Evolutionary conservation across 495 filamentous ascomycete genomes (phyloP).

Genomic region (Daldinia caldariorum): DNA sequence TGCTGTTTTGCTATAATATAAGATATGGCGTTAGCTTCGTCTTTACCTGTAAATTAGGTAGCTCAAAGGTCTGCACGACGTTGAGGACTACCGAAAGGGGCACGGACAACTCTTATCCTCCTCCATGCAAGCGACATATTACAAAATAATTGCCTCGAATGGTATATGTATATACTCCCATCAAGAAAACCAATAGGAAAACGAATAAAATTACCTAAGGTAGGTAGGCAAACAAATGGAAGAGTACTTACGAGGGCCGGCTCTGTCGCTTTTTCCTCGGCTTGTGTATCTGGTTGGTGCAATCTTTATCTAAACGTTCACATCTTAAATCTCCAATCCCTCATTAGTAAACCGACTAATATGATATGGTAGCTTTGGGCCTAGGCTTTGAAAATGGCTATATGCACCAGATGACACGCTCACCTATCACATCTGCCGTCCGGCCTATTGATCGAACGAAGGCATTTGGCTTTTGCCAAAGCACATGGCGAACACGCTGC

Average conservation of each 20-base stretch:
- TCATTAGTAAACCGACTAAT: slow-evolving; percentile 20
- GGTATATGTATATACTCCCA: neutral
- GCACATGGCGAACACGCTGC: slow-evolving; percentile 52
- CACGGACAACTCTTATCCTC: neutral
- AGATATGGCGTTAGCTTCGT: slow-evolving; percentile 10
- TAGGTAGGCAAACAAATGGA: no score
- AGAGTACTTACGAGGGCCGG: slow-evolving; percentile 50
- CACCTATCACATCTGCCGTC: slow-evolving; percentile 46
- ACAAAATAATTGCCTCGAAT: neutral
- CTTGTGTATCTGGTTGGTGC: slow-evolving; percentile 44
- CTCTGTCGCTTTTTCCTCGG: slow-evolving; percentile 51
- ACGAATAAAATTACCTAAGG: no score
- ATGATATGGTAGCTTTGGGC: neutral
- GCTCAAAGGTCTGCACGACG: neutral
- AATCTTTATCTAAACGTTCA: slow-evolving; percentile 49
- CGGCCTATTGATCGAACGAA: slow-evolving; percentile 31
- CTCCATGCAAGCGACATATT: neutral
- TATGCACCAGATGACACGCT: slow-evolving; percentile 13
- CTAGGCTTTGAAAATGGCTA: neutral
- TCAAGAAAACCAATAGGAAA: neutral
- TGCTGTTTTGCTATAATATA: slow-evolving; percentile 43
- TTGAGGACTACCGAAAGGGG: neutral
- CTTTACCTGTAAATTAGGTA: neutral
- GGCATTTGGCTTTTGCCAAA: slow-evolving; percentile 49
- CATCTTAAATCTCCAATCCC: slow-evolving; percentile 36